Base-by-base conservation (phyloP, 2,329 filamentous ascomycete genomes). In the Aspergillus sojae region DNA sequence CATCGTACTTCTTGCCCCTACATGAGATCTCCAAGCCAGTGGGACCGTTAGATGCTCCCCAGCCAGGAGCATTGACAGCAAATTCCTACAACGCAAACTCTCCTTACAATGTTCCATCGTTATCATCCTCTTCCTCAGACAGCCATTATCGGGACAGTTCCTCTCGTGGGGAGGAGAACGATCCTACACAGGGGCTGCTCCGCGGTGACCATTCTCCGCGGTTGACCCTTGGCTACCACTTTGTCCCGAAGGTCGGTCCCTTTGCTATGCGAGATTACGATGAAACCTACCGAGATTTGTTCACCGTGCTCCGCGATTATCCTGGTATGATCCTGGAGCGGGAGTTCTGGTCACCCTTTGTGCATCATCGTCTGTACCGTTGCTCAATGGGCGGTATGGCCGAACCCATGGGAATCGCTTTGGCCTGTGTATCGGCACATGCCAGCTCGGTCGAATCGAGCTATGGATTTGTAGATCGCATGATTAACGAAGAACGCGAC, bases 331-430 rank as follows among this genome's bases (percentile, higher is more conserved):
- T 62, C 12, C 59, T 68, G 11, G 61, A 66, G 14, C 62, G 63
- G 14, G 63, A 68, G 7, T 65, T 62, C 50, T 67, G 58, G 60
- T 68, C 67, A 14, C 65, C 67, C 0, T 68, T 68, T 28, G 41
- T 68, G 5, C 67, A 68, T 46, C 65, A 67, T 26, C 46, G 52
- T 16, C 34, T 66, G 30, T 64, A 68, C 21, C 63, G 63, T 21
- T 64, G 60, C 30, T 64, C 67, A 4, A 46, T 65, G 21, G 63
- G 64, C 16, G 62, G 62, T 1, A 63, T 67, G 65, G 58, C 58
- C 14, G 62, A 66, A 14, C 67, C 67, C 23, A 55, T 67, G 58
- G 65, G 60, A 3, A 60, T 62, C 23, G 62, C 67, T 1, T 39
- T 68, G 28, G 62, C 63, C 1, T 67, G 60, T 26, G 59, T 67